Base-by-base conservation (phyloP, 495 filamentous ascomycete genomes). In the Glonium stellatum region DNA sequence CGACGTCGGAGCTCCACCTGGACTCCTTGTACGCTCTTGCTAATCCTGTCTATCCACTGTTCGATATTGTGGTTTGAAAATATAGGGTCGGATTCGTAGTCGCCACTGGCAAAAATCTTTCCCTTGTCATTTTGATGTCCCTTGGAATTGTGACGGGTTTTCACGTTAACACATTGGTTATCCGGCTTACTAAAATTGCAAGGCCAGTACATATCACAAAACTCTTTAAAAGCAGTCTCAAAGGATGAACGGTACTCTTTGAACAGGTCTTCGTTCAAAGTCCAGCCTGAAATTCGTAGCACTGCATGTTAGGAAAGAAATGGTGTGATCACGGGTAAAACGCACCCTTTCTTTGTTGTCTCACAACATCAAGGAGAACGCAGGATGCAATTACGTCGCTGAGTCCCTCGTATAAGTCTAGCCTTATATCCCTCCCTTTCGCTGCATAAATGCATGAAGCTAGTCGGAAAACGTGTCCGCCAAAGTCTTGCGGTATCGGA, bases 401-500 rank as follows among this genome's bases (percentile, higher is more conserved):
- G 1, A 75, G 46, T 22, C 56, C 56, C 10, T 57, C 34, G 59
- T 73, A 73, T 13, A 73, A 13, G 31, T n/a, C 2, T 21, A 42
- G 34, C 1, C 23, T 56, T 21, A 58, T 21, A 5, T 66, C 31
- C 51, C 18, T 63, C 6, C 4, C 12, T 25, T 4, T 5, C 49
- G 2, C 3, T 6, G 27, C 27, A 3, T 31, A 6, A 11, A 72
- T 48, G 6, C 48, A 42, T 13, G 65, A 52, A 19, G 72, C 72
- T 4, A 72, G 49, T 19, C 62, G 63, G 0, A 73, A 53, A 46
- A 75, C 73, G 22, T 73, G 67, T 8, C 60, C 70, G 4, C 65
- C 62, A 39, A 77, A 71, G 34, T 75, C 68, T 15, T 41, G 46
- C 5, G 71, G 76, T 22, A 77, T 73, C 1, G 75, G 74, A 46